Evolutionary conservation across 2,329 filamentous ascomycete species (phyloP), one percentile per base, ranked within the genome.

Genomic region (Tolypocladium tropicale): DNA sequence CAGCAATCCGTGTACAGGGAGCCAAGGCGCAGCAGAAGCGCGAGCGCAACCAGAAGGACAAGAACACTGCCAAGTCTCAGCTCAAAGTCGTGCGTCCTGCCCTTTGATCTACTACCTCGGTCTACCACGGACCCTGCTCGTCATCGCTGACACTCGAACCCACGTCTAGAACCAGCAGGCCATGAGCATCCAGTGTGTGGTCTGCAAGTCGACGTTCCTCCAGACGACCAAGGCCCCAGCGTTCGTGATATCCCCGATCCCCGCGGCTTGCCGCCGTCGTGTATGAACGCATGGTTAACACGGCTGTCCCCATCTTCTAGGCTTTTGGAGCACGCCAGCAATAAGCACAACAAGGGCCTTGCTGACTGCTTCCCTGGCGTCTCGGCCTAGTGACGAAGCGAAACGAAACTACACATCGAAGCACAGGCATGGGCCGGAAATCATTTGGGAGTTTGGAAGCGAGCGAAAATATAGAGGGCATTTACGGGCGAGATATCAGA

Each of bases 151-250:
- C 56, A 23, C 37, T n/a, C 7, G 43, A 18, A n/a, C 10, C 30
- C 25, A 21, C 37, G 48, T 39, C 58, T 62, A 89, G 85, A 91
- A 91, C 75, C 78, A 81, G 64, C 78, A 85, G 63, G 88, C 88
- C 58, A 88, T 84, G 77, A 85, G 81, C 67, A 89, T 91, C 72
- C 85, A 89, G 72, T 92, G 88, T 79, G 75, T 81, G 62, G 77
- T 84, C 66, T 92, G 88, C 86, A 88, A 85, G 74, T 81, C 86
- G 64, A 88, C 86, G 33, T 91, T 92, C 76, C 80, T 91, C 63
- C 86, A 86, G 77, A 92, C 88, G 37, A 86, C 85, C 59, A 86
- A 86, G 68, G 83, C 80, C 59, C 85, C 85, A 65, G 84, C 86
- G 82, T 85, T 77, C 63, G 81, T 75, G 23, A 25, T 41, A 56